A percentile compares a stretch with the other conserved stretches of the same genome.
Evolutionary conservation across 768 basidiomycete genomes (phyloP).

Genomic region (Gautieria morchelliformis): DNA sequence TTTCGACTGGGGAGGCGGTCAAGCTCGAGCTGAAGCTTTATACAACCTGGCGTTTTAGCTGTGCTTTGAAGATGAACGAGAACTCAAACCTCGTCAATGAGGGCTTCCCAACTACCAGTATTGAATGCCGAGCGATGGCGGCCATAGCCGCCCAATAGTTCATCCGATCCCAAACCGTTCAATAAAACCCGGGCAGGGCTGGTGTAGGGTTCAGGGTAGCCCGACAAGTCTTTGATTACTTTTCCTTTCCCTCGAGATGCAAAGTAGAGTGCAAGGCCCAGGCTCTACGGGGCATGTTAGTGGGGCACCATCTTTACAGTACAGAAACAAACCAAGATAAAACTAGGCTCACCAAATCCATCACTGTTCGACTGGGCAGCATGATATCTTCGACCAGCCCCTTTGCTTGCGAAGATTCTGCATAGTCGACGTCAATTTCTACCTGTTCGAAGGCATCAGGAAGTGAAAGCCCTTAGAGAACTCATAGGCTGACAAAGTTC

Average conservation of each 20-base stretch:
- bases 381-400: constrained; percentile 56
- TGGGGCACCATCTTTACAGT: too few species aligned
- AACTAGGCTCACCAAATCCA: constrained; percentile 70
- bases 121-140: constrained; percentile 74
- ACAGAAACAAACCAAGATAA: too few species aligned
- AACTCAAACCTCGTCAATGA: constrained; percentile 64
- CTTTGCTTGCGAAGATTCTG: constrained; percentile 55
- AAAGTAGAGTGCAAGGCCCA: constrained; percentile 88
- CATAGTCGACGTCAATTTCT: constrained; percentile 28
- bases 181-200: constrained; percentile 77
- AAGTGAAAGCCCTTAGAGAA: constrained; percentile 8
- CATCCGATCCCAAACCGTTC: constrained; percentile 91
- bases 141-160: constrained; percentile 89
- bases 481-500: constrained; percentile 63
- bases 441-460: constrained; percentile 36
- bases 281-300: constrained; percentile 44
- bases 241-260: constrained; percentile 75
- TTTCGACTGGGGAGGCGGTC: constrained; percentile 83
- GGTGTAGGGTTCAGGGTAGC: constrained; percentile 41
- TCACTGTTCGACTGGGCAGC: constrained; percentile 72
- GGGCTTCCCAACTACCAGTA: constrained; percentile 58
- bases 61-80: not conserved
- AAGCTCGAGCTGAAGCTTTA: constrained; percentile 80
- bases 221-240: constrained; percentile 29
- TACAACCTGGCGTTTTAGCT: constrained; percentile 3